Base-by-base conservation (phyloP, 805 yeast species). In the Pichia eremophila region DNA sequence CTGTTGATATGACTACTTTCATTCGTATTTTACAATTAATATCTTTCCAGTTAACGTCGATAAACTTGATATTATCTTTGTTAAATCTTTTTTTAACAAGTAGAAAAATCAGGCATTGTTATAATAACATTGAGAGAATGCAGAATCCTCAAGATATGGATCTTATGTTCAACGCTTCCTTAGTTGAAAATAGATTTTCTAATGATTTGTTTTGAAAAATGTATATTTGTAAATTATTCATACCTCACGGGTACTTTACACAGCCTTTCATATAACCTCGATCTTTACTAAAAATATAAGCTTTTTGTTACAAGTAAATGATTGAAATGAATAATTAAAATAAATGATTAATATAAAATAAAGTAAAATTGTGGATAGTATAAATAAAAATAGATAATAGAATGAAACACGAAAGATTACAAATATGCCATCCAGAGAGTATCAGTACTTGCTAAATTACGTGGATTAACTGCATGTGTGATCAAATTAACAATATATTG, bases 351-450 rank as follows among this genome's bases (percentile, higher is more conserved):
- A 19, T 22, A 22, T 22, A 22, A 22, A 22, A 22, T 4, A n/a
- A 5, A 14, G 17, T 8, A 46, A 32, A n/a, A 40, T 40, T 39
- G 28, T 15, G 17, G 11, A 38, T 17, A 36, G 19, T 3, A 12
- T 43, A 22, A 32, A 41, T 25, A 44, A 43, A 25, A 40, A 44
- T 10, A 34, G 11, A 29, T 10, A 41, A 18, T 11, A 17, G 14
- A 38, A 14, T 22, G 19, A 25, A 17, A 17, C 27, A 15, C 19
- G 17, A 36, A 25, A 18, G 15, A 0, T 53, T 70, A 89, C 56
- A 89, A 78, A 69, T 88, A 93, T 1, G 99, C 93, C 96, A 93
- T 87, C 89, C 96, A 93, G 54, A 86, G 73, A 15, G 89, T 81
- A 57, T 93, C 99, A 7, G 95, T 83, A 46, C 87, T 80, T 15